A percentile compares a stretch with the other conserved stretches of the same genome.
These are phyloP conservation scores for Trametes pubescens DNA, from an alignment of 1,284 basidiomycete genomes.

Conservation along the genomic window DNA sequence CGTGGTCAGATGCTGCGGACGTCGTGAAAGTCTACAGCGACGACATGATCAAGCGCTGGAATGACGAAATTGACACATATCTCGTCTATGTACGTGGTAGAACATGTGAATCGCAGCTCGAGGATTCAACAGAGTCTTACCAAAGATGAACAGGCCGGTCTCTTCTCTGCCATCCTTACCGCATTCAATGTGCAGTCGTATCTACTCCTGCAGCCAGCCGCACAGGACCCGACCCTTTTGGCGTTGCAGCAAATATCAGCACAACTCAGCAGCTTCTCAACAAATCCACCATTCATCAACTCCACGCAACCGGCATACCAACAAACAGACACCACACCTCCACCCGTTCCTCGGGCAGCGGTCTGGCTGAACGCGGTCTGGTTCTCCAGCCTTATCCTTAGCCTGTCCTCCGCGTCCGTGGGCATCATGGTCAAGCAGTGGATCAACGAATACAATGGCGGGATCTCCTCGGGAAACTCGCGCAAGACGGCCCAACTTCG, in stretches of 20 bases:
- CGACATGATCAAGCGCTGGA: conserved; percentile 6
- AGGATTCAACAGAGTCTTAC: not conserved
- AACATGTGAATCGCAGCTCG: not conserved
- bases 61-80: conserved; percentile 7
- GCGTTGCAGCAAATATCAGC: conserved; percentile 8
- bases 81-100: conserved; percentile 8
- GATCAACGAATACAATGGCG: conserved; percentile 11
- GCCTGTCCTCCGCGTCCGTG: conserved; percentile 19
- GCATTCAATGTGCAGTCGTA: conserved; percentile 15
- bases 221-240: not conserved
- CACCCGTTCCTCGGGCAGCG: not conserved
- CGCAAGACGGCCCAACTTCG: conserved; percentile 22
- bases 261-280: conserved; percentile 9
- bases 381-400: conserved; percentile 18
- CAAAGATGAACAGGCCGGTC: conserved; percentile 6
- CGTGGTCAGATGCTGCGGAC: conserved; percentile 2
- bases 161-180: conserved; percentile 14
- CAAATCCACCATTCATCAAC: conserved; percentile 1
- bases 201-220: not conserved
- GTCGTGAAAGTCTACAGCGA: not conserved
- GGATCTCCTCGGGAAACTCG: conserved; percentile 3
- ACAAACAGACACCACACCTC: not conserved
- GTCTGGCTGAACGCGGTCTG: conserved; percentile 10
- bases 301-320: not conserved
- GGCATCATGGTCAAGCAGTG: conserved; percentile 27